Evolutionary conservation across 2,329 filamentous ascomycete species (phyloP).

Genomic region (Paecilomyces dactylethromorphus): DNA sequence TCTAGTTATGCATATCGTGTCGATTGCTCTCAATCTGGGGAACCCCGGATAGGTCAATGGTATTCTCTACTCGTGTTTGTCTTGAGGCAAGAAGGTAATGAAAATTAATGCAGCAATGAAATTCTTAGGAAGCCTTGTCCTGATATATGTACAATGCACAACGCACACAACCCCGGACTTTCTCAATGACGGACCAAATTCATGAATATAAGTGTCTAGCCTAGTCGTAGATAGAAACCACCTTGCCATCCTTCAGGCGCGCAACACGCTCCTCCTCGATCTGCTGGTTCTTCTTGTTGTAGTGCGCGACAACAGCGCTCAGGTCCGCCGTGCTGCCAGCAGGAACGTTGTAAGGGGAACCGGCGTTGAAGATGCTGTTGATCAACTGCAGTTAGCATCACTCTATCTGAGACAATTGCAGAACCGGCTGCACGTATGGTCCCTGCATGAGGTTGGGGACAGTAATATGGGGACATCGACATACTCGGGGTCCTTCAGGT

Average conservation of each 20-base stretch:
- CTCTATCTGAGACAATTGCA: neutral
- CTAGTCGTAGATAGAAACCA: constrained; percentile 38
- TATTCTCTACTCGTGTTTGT: neutral
- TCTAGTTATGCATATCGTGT: neutral
- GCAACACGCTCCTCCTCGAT: constrained; percentile 51
- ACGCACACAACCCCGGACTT: constrained; percentile 11
- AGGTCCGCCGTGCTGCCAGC: constrained; percentile 56
- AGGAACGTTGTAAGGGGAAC: constrained; percentile 58
- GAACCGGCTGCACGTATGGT: neutral
- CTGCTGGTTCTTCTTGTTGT: constrained; percentile 51
- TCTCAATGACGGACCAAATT: constrained; percentile 8
- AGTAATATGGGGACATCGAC: constrained; percentile 24
- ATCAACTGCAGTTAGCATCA: constrained; percentile 1
- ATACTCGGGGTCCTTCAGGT: constrained; percentile 60
- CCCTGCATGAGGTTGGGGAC: neutral
- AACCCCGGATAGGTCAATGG: neutral
- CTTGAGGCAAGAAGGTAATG: constrained; percentile 3
- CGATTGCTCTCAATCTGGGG: neutral
- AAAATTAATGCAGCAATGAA: constrained; percentile 20
- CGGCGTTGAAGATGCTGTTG: constrained; percentile 54
- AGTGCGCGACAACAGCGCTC: constrained; percentile 55
- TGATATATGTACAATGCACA: constrained; percentile 22
- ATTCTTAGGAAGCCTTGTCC: constrained; percentile 8
- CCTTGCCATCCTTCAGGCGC: constrained; percentile 38
- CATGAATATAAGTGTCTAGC: constrained; percentile 14